Conservation (phyloP, 2,329 filamentous ascomycete genomes). For the Pochonia chlamydosporia region DNA sequence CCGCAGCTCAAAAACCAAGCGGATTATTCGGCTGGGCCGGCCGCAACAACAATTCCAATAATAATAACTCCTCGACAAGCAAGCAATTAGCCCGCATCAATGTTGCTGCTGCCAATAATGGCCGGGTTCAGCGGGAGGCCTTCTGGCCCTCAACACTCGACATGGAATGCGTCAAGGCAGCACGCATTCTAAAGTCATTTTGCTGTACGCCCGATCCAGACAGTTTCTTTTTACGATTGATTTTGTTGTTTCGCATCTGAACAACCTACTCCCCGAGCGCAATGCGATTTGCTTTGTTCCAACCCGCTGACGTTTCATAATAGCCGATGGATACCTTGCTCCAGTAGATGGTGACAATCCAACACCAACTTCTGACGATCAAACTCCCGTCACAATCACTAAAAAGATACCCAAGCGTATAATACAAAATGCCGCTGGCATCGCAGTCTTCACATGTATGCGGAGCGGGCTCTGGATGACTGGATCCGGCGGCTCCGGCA, state of each 20-base stretch:
- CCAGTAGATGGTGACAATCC: slow-evolving; percentile 25
- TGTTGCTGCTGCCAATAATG: slow-evolving; percentile 25
- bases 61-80: slow-evolving; percentile 10
- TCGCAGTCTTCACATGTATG: slow-evolving; percentile 95
- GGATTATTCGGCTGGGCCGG: slow-evolving; percentile 39
- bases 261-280: too few species aligned
- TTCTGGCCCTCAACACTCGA: slow-evolving; percentile 85
- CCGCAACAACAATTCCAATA: slow-evolving; percentile 34
- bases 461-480: slow-evolving; percentile 87
- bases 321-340: slow-evolving; percentile 52
- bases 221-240: not conserved
- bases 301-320: slow-evolving; percentile 4
- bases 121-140: slow-evolving; percentile 48
- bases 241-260: too few species aligned
- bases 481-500: slow-evolving; percentile 82
- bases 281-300: slow-evolving; percentile 4
- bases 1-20: slow-evolving; percentile 13
- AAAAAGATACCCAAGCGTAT: slow-evolving; percentile 85
- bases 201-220: slow-evolving; percentile 52
- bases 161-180: slow-evolving; percentile 86
- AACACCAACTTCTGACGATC: slow-evolving; percentile 29
- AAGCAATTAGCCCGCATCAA: slow-evolving; percentile 27
- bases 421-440: slow-evolving; percentile 80
- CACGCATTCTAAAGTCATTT: slow-evolving; percentile 83
- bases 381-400: slow-evolving; percentile 45